Evolutionary conservation across 2,329 filamentous ascomycete species (phyloP).

Genomic region (Magnaporthiopsis incrustans): DNA sequence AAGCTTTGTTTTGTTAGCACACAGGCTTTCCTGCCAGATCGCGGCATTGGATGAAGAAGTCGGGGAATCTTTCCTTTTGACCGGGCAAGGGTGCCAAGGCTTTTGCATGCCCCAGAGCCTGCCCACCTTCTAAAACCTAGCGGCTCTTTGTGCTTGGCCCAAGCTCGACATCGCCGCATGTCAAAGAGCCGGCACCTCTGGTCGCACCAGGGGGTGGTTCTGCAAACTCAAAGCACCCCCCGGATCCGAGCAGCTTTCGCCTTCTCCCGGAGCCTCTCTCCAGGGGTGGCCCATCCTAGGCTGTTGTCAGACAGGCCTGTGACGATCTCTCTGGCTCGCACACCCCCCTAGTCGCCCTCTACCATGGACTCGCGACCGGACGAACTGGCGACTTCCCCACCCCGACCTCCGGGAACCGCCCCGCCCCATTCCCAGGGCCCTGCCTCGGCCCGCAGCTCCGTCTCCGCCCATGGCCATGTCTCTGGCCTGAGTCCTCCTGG

Average conservation of each 20-base stretch:
- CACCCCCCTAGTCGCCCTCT: not conserved
- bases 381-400: conserved; percentile 1
- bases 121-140: not conserved
- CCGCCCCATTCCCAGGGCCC: not conserved
- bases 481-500: not conserved
- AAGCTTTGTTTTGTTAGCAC: not conserved
- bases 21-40: not conserved
- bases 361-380: not conserved
- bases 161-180: not conserved
- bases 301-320: not conserved
- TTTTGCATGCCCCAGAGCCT: not conserved
- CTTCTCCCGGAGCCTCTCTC: not conserved
- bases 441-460: conserved; percentile 1
- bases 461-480: not conserved
- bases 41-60: not conserved
- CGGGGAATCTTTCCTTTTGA: not conserved
- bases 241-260: not conserved
- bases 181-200: not conserved
- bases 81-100: too few relatives aligned
- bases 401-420: conserved; percentile 5
- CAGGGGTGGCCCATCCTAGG: not conserved
- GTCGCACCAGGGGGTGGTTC: not conserved
- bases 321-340: not conserved
- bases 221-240: not conserved
- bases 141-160: not conserved